phyloP scores from a whole-genome alignment of 352 stramenopile species.

The Phytophthora hibernalis region DNA sequence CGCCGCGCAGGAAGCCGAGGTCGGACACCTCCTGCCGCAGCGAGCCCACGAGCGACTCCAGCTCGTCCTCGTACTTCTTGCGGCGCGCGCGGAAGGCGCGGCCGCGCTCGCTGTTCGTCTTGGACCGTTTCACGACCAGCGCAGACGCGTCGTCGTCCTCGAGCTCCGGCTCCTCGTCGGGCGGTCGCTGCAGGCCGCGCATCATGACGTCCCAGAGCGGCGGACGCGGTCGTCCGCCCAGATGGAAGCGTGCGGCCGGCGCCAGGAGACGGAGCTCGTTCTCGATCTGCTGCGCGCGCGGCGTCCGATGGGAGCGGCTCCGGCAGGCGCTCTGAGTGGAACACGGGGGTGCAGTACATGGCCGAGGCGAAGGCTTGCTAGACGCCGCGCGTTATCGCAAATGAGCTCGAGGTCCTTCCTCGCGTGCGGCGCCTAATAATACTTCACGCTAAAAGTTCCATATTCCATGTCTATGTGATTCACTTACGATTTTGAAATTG shows the following conservation, averaged over 20 bases:
- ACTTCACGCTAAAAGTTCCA: slow-evolving; percentile 1
- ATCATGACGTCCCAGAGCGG: slow-evolving; percentile 36
- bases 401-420: neutral
- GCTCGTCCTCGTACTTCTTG: slow-evolving; percentile 53
- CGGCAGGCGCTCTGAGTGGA: neutral
- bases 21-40: slow-evolving; percentile 58
- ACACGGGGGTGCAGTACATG: slow-evolving; percentile 8
- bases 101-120: slow-evolving; percentile 74
- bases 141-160: slow-evolving; percentile 6
- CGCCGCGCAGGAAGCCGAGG: slow-evolving; percentile 46
- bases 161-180: neutral
- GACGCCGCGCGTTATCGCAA: neutral
- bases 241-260: slow-evolving; percentile 1
- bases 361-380: neutral
- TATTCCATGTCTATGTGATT: slow-evolving; percentile 4
- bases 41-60: slow-evolving; percentile 42
- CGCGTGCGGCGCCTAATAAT: slow-evolving; percentile 5
- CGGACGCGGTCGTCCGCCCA: slow-evolving; percentile 17
- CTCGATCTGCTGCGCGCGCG: slow-evolving; percentile 11
- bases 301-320: neutral
- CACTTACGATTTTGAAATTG: neutral
- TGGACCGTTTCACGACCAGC: slow-evolving; percentile 36
- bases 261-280: slow-evolving; percentile 8
- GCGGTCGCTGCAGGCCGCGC: slow-evolving; percentile 14
- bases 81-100: slow-evolving; percentile 64